These are phyloP conservation scores for Rhododendron molle DNA, from an alignment of 148 eudicot species.

Conservation along the genomic window DNA sequence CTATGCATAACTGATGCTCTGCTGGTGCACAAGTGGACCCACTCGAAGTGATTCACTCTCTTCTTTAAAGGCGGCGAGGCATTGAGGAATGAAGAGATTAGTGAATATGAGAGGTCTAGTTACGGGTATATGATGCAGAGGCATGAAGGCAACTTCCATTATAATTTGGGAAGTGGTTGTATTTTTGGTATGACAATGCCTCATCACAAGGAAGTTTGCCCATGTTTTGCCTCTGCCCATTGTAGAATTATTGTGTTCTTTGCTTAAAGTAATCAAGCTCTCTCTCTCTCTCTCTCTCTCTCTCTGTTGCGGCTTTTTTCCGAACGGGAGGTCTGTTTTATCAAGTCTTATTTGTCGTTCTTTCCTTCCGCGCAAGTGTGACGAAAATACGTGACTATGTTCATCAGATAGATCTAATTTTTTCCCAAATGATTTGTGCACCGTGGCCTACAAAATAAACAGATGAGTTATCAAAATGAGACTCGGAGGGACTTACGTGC, in stretches of 20 bases:
- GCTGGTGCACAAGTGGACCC: not conserved
- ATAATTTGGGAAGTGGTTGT: constrained; percentile 11
- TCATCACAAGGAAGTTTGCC: not conserved
- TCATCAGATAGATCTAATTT: not conserved
- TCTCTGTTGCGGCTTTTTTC: not conserved
- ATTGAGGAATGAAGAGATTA: not conserved
- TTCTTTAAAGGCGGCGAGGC: not conserved
- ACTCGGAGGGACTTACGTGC: not conserved
- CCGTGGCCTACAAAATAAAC: not conserved
- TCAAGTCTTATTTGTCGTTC: not conserved
- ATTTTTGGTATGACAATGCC: not conserved
- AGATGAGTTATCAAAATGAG: not conserved
- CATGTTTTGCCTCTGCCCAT: constrained; percentile 12
- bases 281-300: not conserved
- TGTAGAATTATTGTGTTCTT: constrained; percentile 16
- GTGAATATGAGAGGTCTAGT: not conserved
- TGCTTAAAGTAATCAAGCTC: not conserved
- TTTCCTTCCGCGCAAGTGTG: not conserved
- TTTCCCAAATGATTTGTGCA: not conserved
- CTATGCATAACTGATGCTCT: constrained; percentile 18
- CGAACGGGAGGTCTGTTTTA: no score
- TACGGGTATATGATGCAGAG: constrained; percentile 6
- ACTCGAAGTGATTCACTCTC: not conserved
- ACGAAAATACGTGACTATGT: not conserved
- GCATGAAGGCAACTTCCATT: not conserved